phyloP scores from a whole-genome alignment of 2,329 filamentous ascomycete genomes.

The Aspergillus sp. region DNA sequence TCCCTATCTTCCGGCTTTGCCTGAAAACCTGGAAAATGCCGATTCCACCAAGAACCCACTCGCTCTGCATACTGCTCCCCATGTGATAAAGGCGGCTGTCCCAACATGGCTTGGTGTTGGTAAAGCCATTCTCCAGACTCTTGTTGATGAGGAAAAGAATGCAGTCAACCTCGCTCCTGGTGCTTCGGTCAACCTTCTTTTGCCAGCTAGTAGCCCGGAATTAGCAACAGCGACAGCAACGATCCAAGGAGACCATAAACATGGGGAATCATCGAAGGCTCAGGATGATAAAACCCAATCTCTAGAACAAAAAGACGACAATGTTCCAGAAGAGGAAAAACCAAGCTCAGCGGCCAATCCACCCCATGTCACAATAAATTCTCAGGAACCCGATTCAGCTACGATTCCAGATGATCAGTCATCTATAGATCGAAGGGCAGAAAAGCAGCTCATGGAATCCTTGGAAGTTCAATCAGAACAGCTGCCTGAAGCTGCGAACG shows the following conservation, averaged over 20 bases:
- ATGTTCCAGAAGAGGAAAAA: conserved; percentile 7
- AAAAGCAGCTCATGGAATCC: conserved; percentile 33
- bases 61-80: conserved; percentile 32
- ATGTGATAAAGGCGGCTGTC: conserved; percentile 30
- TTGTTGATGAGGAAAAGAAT: conserved; percentile 38
- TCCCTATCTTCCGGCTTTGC: conserved; percentile 37
- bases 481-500: conserved; percentile 12
- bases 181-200: conserved; percentile 35
- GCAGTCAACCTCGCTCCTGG: conserved; percentile 25
- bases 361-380: conserved; percentile 4
- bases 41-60: conserved; percentile 29
- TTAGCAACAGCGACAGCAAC: conserved; percentile 8
- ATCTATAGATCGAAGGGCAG: conserved; percentile 30
- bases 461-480: conserved; percentile 26
- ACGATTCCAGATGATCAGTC: conserved; percentile 28
- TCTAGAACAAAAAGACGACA: conserved; percentile 9
- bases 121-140: conserved; percentile 41
- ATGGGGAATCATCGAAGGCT: conserved; percentile 7
- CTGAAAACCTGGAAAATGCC: conserved; percentile 22
- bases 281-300: conserved; percentile 3
- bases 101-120: conserved; percentile 46
- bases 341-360: conserved; percentile 5
- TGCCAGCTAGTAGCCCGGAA: conserved; percentile 31
- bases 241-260: conserved; percentile 10
- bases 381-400: conserved; percentile 7